Conservation (phyloP, 1,284 basidiomycete species). For the Ceratobasidium sp. region DNA sequence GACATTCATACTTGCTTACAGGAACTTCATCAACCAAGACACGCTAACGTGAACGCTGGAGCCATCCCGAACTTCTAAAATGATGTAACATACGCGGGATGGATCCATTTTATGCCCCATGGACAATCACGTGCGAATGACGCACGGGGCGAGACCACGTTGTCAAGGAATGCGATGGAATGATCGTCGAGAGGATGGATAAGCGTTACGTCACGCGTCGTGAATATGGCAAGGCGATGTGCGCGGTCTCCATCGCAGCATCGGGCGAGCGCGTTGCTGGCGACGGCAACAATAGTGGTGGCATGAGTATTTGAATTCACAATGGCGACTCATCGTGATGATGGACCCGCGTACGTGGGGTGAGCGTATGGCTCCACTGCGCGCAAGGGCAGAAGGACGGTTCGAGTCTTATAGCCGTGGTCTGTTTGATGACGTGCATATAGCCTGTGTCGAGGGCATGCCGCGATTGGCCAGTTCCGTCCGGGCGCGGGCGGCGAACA, state of each 20-base stretch:
- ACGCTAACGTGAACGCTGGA: too few relatives aligned
- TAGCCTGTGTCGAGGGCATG: neutral
- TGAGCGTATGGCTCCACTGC: slow-evolving; percentile 14
- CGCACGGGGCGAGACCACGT: slow-evolving; percentile 7
- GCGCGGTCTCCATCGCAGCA: neutral
- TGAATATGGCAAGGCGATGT: slow-evolving; percentile 28
- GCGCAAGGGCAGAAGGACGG: neutral
- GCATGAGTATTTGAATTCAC: too few relatives aligned
- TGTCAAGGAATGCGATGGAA: slow-evolving; percentile 18
- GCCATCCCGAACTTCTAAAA: too few relatives aligned
- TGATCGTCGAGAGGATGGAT: slow-evolving; percentile 25
- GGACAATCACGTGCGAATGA: slow-evolving; percentile 14
- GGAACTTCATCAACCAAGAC: too few relatives aligned
- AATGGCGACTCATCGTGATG: too few relatives aligned
- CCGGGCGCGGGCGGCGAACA: neutral
- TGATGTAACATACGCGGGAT: too few relatives aligned
- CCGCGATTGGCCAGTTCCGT: neutral
- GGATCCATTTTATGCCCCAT: too few relatives aligned
- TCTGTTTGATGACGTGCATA: slow-evolving; percentile 23
- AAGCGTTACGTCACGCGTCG: slow-evolving; percentile 17
- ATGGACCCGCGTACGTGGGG: too few relatives aligned
- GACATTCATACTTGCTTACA: too few relatives aligned
- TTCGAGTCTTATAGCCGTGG: slow-evolving; percentile 14
- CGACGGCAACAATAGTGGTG: too few relatives aligned
- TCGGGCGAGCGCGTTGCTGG: neutral